Evolutionary conservation across 108 stramenopile species (phyloP), one percentile per base, ranked within the genome.

Genomic region (Aurantiochytrium sp.): DNA sequence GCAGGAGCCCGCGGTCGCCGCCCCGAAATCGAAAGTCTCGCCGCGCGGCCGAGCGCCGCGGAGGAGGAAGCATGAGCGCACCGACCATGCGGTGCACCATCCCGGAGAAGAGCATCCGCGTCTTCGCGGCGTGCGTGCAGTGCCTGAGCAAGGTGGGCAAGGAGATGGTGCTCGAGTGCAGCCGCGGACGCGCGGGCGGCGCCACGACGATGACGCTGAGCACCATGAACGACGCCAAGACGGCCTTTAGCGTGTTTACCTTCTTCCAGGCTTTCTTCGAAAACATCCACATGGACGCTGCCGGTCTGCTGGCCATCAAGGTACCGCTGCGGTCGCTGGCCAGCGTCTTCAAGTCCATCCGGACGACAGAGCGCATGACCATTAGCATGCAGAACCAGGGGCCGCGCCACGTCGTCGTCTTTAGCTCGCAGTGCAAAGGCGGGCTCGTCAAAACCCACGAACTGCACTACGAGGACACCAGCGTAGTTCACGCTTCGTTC

Each of bases 141-240:
- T 81, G 73, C 45, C 30, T 81, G 73, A 48, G 42, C 42, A 41
- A 48, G 30, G 73, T 81, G 21, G 73, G 73, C 73, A 81, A 81
- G 45, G 73, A 81, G 2, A 6, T 81, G 19, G 73, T 81, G 73
- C 73, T 81, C 21, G 73, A 81, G 39, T 17, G 2, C 3, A 81
- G 45, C 73, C 36, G 73, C 6, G 59, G 32, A 8, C 27, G 19
- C 8, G 10, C 15, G 10, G 59, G 30, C 30, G 73, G 73, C 19
- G 17, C 45, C 27, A 48, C 42, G 21, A 30, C 73, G 73, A 15
- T 81, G 39, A 81, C 45, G 2, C 73, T 81, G 36, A 81, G 42
- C 19, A 48, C 73, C 0, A 81, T 81, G 73, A 81, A 81, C 73
- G 73, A 81, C 73, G 73, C 42, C n/a, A 81, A 81, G 73, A 81